Base-by-base conservation (phyloP, 1,139 yeast species). In the Magnusiomyces sp. region DNA sequence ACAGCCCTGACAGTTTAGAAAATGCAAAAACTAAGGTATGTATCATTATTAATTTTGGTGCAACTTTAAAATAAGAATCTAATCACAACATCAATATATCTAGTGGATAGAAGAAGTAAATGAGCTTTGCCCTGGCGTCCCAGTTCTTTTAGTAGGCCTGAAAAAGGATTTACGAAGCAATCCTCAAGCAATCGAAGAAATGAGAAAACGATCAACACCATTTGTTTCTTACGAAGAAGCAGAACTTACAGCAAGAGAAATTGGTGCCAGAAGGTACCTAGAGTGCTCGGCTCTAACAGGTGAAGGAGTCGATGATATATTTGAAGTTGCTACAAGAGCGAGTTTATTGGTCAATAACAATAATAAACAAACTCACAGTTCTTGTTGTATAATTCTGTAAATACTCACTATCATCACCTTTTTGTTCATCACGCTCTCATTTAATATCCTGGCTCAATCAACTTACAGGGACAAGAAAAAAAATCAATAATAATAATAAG, bases 241-340 rank as follows among this genome's bases (percentile, higher is more conserved):
- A 56, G 29, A 40, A 17, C 43, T 20, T 20, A 39, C 33, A 4
- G 39, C 45, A 87, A 87, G 53, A 95, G 83, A 83, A 70, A 85
- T 88, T 61, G 95, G 95, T 57, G 95, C 95, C 49, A 73, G 82
- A 54, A 80, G 82, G 62, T 88, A 88, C 70, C 75, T 88, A 66
- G 97, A 90, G 72, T 89, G 97, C 73, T 89, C 96, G 46, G 96
- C 97, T 40, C 81, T 88, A 73, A 81, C 88, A 53, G 94, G 94
- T 57, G 83, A 81, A 67, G 95, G 95, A 67, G 95, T 88, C 55
- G 83, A 88, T 71, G 94, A 85, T 69, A 95, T 87, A 49, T 87
- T 88, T 63, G 92, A 84, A 68, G 83, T 89, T 54, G 95, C 95
- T 41, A 84, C 95, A 43, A 77, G 94, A 70, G 87, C 87, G 51